These are phyloP conservation scores for Limnomonas spitsbergensis DNA, from an alignment of 139 green algal genomes.

Conservation along the genomic window DNA sequence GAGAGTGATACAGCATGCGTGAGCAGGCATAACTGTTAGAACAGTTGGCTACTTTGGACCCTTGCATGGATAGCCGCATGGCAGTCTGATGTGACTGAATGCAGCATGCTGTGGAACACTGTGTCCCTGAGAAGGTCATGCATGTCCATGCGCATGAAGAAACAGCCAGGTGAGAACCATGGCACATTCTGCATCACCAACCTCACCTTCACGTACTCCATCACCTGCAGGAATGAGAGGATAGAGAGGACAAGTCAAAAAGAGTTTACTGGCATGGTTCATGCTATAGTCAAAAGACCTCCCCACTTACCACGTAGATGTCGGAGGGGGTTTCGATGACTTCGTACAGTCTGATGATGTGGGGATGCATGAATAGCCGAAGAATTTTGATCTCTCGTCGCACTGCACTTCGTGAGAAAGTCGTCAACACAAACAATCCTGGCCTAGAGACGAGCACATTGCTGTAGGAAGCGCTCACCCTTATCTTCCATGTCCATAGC, in stretches of 20 bases:
- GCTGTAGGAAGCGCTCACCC: constrained; percentile 40
- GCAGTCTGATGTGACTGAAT: not conserved
- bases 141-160: too few species aligned
- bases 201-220: constrained; percentile 13
- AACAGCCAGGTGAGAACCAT: too few species aligned
- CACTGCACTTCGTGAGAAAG: constrained; percentile 53
- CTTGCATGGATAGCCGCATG: too few species aligned
- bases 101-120: too few species aligned
- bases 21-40: not conserved
- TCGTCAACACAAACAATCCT: not conserved
- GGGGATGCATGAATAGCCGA: constrained; percentile 98
- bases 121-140: too few species aligned
- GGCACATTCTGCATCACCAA: too few species aligned
- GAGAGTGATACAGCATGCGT: not conserved
- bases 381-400: constrained; percentile 95
- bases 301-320: constrained; percentile 99
- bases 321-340: constrained; percentile 95
- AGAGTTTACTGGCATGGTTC: too few species aligned
- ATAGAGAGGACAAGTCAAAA: too few species aligned
- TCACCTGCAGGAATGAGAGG: too few species aligned
- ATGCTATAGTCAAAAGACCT: constrained; percentile 89
- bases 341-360: constrained; percentile 99
- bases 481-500: constrained; percentile 99
- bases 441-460: not conserved
- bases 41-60: not conserved